Evolutionary conservation across 176 grass and related monocot genomes (phyloP), one percentile per base, ranked within the genome.

Genomic region (Oryza australiensis): DNA sequence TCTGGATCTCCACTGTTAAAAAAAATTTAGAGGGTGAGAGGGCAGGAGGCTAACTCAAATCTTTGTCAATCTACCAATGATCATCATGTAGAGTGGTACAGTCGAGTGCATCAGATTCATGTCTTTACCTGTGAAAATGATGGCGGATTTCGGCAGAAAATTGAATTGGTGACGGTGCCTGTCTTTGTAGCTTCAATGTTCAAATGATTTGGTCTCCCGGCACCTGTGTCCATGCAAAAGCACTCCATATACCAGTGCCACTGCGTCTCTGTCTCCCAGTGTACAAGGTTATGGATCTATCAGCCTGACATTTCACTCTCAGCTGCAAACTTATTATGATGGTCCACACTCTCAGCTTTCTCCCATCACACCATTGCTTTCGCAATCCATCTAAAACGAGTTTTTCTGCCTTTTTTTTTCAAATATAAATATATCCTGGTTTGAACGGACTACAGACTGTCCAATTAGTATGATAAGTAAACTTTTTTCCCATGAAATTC

Each of bases 71-170:
- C 22, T 11, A 60, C 53, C 38, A 7, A 75, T 28, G 40, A 20
- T 64, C 41, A 20, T 26, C 9, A 41, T 24, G 18, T 64, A 12
- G 55, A 24, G 48, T 51, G n/a, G n/a, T 63, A 46, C 14, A 14
- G 41, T 74, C 12, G 13, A 26, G 29, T 27, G 30, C 12, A 9
- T 53, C 9, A n/a, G 37, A 60, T 60, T 11, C 55, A 60, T 10
- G n/a, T 60, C 4, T 53, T 20, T n/a, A 9, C 51, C 22, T 60
- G 55, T 60, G 22, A 5, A 60, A 60, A 60, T 27, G 30, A 42
- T 68, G 46, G 3, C 43, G 57, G n/a, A 66, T 69, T 32, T 77
- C n/a, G 24, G 24, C 67, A 62, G 37, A 70, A 70, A 70, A 70
- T 18, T 71, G 26, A 70, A 70, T 18, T 62, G 49, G 7, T 34